phyloP scores from a whole-genome alignment of 805 yeast species.

The Candida tammaniensis region DNA sequence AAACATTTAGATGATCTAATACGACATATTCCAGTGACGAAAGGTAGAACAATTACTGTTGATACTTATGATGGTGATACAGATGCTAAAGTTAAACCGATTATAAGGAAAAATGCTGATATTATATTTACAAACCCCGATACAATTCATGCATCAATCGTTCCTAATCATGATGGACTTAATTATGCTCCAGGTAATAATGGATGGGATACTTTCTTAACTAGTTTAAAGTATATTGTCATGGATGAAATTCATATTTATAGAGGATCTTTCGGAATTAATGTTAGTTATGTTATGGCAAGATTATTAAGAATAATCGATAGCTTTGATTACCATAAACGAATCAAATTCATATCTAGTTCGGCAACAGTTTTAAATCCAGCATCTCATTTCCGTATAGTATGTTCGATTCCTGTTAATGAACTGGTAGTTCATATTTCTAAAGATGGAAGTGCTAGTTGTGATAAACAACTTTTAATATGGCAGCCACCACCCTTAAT shows the following conservation, averaged over 20 bases:
- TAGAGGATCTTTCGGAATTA: constrained; percentile 88
- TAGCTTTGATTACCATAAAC: constrained; percentile 36
- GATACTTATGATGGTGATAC: constrained; percentile 97
- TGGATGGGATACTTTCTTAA: constrained; percentile 68
- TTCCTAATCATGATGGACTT: constrained; percentile 59
- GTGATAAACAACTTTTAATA: constrained; percentile 68
- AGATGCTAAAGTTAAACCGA: constrained; percentile 48
- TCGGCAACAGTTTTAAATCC: constrained; percentile 91
- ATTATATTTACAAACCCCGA: constrained; percentile 95
- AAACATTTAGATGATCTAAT: constrained; percentile 67
- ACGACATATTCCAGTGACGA: constrained; percentile 41
- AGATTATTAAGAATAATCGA: constrained; percentile 67
- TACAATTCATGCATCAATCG: constrained; percentile 78
- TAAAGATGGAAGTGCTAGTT: constrained; percentile 88
- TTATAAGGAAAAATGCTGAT: constrained; percentile 61
- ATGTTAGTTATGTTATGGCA: constrained; percentile 82
- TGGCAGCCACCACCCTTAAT: constrained; percentile 79
- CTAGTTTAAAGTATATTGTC: constrained; percentile 66
- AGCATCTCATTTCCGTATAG: constrained; percentile 59
- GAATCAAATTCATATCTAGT: constrained; percentile 74
- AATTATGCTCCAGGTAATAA: constrained; percentile 23
- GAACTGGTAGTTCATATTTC: constrained; percentile 54
- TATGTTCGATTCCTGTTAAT: constrained; percentile 59
- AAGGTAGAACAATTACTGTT: constrained; percentile 45
- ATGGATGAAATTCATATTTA: constrained; percentile 87